Base-by-base conservation (phyloP, 73 alveolate species). In the Paramecium caudatum region DNA sequence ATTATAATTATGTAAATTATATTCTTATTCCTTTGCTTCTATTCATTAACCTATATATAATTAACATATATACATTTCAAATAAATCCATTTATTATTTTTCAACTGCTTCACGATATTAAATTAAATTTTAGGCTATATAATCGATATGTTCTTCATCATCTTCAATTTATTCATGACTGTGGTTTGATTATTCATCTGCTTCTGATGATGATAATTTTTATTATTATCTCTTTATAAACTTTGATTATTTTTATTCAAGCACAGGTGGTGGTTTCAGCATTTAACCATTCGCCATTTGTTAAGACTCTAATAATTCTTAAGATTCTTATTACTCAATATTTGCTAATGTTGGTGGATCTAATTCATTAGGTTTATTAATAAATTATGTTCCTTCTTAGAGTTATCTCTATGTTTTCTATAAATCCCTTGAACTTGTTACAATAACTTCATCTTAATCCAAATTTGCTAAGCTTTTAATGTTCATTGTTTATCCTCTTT, bases 401-500 rank as follows among this genome's bases (percentile, higher is more conserved):
- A n/a, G n/a, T n/a, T n/a, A n/a, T n/a, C n/a, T n/a, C n/a, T n/a
- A n/a, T n/a, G n/a, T n/a, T n/a, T n/a, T n/a, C n/a, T n/a, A n/a
- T n/a, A 55, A 55, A 27, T 55, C 4, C 3, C 30, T 1, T 55
- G 13, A 55, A 55, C 23, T 55, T 23, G 80, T 23, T 55, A 27
- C 46, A 55, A 55, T 55, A 27, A 55, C 23, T 55, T 55, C 80
- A 55, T 55, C 80, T 27, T 55, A 55, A 10, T 55, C 80, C 8
- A 55, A 10, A 55, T 55, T 55, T 0, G 80, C 80, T 10, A 55
- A 43, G 30, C 80, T 55, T 55, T 55, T 2, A 10, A 55, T 55
- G 30, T 55, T 23, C 1, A 55, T 25, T 17, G 70, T 55, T 23
- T 19, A 23, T 23, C 80, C 80, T 55, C 80, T 55, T 10, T 55